phyloP scores from a whole-genome alignment of 345 rosid species.

The Jatropha curcas region DNA sequence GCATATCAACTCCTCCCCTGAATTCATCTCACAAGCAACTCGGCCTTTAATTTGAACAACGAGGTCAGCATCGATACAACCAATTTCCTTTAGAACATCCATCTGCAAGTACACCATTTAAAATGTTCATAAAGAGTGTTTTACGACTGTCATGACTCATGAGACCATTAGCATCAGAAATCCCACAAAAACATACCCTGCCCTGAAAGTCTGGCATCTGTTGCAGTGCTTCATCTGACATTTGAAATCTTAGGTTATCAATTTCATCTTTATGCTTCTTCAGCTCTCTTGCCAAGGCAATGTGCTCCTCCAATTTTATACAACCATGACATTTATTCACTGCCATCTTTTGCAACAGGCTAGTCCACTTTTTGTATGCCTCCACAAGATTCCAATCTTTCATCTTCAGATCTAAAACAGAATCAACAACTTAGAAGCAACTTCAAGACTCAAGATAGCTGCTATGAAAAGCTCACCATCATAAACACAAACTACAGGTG shows the following conservation, averaged over 20 bases:
- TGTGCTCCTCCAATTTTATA: slow-evolving; percentile 79
- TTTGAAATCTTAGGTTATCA: slow-evolving; percentile 48
- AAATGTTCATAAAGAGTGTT: slow-evolving; percentile 18
- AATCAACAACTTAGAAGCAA: not conserved
- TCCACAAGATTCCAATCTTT: slow-evolving; percentile 62
- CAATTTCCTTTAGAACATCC: slow-evolving; percentile 81
- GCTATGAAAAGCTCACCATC: too few species aligned
- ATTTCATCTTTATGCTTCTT: slow-evolving; percentile 69
- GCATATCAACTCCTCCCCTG: slow-evolving; percentile 94
- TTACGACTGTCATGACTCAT: not conserved
- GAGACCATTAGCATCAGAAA: slow-evolving; percentile 15
- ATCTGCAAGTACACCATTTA: slow-evolving; percentile 52
- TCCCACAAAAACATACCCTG: slow-evolving; percentile 55
- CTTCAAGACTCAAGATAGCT: not conserved
- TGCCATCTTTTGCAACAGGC: slow-evolving; percentile 71
- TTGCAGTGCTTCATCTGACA: slow-evolving; percentile 87
- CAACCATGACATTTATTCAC: slow-evolving; percentile 88
- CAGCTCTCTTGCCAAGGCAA: slow-evolving; percentile 66
- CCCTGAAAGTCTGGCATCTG: slow-evolving; percentile 99
- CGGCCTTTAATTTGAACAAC: slow-evolving; percentile 97
- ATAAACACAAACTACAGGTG: too few species aligned
- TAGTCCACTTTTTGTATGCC: slow-evolving; percentile 59
- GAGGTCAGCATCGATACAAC: slow-evolving; percentile 82
- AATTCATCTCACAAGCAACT: slow-evolving; percentile 98
- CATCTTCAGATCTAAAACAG: slow-evolving; percentile 70